Base-by-base conservation (phyloP, 768 basidiomycete genomes). In the Trametes punicea region DNA sequence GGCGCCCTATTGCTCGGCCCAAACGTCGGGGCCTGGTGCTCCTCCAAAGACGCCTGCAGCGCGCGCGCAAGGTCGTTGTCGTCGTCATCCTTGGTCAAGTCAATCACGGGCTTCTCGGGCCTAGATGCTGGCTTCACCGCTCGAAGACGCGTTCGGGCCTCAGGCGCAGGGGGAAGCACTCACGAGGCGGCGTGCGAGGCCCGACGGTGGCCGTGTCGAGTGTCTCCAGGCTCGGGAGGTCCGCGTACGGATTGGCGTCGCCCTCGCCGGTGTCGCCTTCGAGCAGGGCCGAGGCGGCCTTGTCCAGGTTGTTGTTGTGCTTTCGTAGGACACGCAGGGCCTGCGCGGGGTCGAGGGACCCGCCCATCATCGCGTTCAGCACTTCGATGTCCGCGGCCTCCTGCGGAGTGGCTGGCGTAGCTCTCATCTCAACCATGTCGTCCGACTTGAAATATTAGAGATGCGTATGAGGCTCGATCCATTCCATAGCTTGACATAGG, bases 31-130 rank as follows among this genome's bases (percentile, higher is more conserved):
- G 66, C 70, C 25, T 67, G 67, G 46, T 73, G 63, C 30, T 73
- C 71, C 46, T 75, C 75, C 66, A 85, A 71, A 7, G 81, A 84
- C 40, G 82, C 77, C 46, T 78, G 71, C 59, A 85, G 64, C 15
- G 84, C 81, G 6, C 78, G 77, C 29, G 70, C 73, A 23, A 83
- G 69, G 18, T 82, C 73, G 39, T 62, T 68, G 30, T 75, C 77
- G 38, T 79, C 77, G n/a, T 81, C 80, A 23, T 85, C 85, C 6
- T 62, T 71, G 4, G 85, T 88, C 40, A 88, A 74, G 69, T 88
- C 85, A 41, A 88, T 84, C 6, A 75, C 62, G 3, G 51, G 59
- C 20, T 62, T 57, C 38, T 66, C 70, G 0, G 69, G 65, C 42
- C 67, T 70, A 8, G 72, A 68, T 23, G 67, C 71, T 73, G 58